Evolutionary conservation across 2,329 filamentous ascomycete genomes (phyloP).

Genomic region (Didymella keratinophila): DNA sequence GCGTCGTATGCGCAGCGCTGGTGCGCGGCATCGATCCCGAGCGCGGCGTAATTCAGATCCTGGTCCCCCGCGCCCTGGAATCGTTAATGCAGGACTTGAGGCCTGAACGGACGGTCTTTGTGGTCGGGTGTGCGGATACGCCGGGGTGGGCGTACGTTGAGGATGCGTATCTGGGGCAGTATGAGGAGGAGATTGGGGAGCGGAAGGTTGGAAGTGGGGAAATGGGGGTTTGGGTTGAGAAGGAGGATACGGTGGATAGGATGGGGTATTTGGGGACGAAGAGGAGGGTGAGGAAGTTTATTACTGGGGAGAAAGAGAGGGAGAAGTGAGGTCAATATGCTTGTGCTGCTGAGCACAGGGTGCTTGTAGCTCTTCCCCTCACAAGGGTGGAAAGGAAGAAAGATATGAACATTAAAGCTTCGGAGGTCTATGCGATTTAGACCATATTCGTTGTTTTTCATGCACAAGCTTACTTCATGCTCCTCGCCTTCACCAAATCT

Average conservation of each 20-base stretch:
- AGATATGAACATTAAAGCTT: too few species aligned
- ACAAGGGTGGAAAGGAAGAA: too few species aligned
- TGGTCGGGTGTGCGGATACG: slow-evolving; percentile 42
- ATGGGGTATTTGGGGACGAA: slow-evolving; percentile 45
- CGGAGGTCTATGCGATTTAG: slow-evolving; percentile 6
- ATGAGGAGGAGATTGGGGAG: slow-evolving; percentile 17
- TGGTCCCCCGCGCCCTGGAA: slow-evolving; percentile 65
- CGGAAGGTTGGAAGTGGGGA: slow-evolving; percentile 14
- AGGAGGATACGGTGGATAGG: slow-evolving; percentile 24
- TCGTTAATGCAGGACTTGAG: slow-evolving; percentile 28
- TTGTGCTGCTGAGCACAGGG: too few species aligned
- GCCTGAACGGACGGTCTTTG: slow-evolving; percentile 42
- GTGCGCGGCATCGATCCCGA: slow-evolving; percentile 72
- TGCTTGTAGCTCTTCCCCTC: too few species aligned
- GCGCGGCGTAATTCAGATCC: slow-evolving; percentile 65
- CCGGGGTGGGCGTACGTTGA: slow-evolving; percentile 49
- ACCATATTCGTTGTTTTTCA: not conserved
- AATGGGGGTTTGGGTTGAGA: slow-evolving; percentile 36
- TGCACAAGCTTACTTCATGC: slow-evolving; percentile 24
- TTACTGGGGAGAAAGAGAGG: slow-evolving; percentile 15
- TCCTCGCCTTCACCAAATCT: slow-evolving; percentile 55
- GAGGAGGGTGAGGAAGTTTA: slow-evolving; percentile 45
- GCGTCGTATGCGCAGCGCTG: slow-evolving; percentile 70
- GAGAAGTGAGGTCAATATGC: too few species aligned
- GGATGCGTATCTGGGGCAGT: slow-evolving; percentile 30